These are phyloP conservation scores for Beta macrorhiza DNA, from an alignment of 179 eudicot genomes.

Conservation along the genomic window DNA sequence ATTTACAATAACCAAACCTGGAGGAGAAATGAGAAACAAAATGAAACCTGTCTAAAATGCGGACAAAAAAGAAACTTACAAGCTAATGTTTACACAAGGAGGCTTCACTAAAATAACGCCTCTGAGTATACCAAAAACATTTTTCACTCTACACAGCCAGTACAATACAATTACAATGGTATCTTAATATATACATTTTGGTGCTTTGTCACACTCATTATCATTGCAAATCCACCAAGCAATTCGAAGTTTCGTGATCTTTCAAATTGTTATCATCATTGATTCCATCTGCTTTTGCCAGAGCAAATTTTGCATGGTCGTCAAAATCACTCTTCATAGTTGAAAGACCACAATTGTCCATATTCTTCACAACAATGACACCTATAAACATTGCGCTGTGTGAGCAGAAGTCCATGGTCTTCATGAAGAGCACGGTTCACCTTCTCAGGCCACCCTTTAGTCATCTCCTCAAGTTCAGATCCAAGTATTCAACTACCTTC, in stretches of 20 bases:
- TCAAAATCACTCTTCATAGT: constrained; percentile 55
- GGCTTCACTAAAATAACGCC: too few relatives aligned
- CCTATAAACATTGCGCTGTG: constrained; percentile 31
- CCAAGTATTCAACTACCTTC: constrained; percentile 52
- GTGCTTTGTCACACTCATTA: constrained; percentile 35
- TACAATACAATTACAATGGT: background rate
- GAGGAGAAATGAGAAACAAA: too few relatives aligned
- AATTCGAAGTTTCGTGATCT: constrained; percentile 27
- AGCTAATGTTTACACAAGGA: background rate
- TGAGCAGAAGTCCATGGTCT: constrained; percentile 59
- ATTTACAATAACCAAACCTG: too few relatives aligned
- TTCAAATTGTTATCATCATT: constrained; percentile 16
- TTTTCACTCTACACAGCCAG: background rate
- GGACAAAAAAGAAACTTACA: background rate
- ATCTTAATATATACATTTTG: background rate
- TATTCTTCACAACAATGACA: constrained; percentile 65
- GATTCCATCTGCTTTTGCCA: constrained; percentile 31
- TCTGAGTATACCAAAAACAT: too few relatives aligned
- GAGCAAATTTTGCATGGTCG: constrained; percentile 78
- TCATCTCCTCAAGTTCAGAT: constrained; percentile 46
- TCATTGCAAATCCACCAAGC: constrained; percentile 44
- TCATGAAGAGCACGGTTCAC: constrained; percentile 42
- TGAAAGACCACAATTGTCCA: constrained; percentile 59
- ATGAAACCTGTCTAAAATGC: too few relatives aligned
- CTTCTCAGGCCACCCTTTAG: constrained; percentile 64